Percentiles rank a stretch among this genome's conserved stretches.
Conservation (phyloP, 306 rosid genomes). For the Gastrolobium villosum region DNA sequence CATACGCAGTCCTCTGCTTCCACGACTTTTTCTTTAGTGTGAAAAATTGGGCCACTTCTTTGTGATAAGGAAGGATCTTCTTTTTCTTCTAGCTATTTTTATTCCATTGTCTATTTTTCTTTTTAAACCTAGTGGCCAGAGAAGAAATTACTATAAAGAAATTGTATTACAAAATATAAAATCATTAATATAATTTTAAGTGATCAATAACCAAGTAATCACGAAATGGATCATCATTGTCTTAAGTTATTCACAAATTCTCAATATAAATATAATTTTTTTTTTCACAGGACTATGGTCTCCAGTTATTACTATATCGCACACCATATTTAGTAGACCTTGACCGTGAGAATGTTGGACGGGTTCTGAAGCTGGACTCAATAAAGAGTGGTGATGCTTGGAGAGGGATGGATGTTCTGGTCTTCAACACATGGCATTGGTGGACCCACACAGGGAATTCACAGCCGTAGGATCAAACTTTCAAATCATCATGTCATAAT, state of each 20-base stretch:
- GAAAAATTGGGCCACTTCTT: constrained; percentile 46
- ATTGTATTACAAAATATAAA: too few relatives aligned
- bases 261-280: not conserved
- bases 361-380: constrained; percentile 80
- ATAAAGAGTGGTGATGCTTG: constrained; percentile 79
- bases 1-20: constrained; percentile 31
- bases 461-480: constrained; percentile 78
- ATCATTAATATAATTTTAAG: too few relatives aligned
- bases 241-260: not conserved
- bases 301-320: constrained; percentile 66
- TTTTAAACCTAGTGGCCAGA: constrained; percentile 4
- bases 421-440: constrained; percentile 99
- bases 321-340: constrained; percentile 84
- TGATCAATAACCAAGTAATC: too few relatives aligned
- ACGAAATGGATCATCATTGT: too few relatives aligned
- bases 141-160: constrained; percentile 14
- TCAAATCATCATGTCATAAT: constrained; percentile 12
- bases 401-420: constrained; percentile 84
- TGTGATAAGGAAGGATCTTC: constrained; percentile 19
- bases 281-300: constrained; percentile 68
- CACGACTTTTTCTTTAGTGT: constrained; percentile 46
- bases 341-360: constrained; percentile 65
- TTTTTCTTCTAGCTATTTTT: constrained; percentile 31
- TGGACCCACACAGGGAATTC: constrained; percentile 92
- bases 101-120: constrained; percentile 15